Evolutionary conservation across 441 rosid genomes (phyloP).

Genomic region (Populus hybrid): DNA sequence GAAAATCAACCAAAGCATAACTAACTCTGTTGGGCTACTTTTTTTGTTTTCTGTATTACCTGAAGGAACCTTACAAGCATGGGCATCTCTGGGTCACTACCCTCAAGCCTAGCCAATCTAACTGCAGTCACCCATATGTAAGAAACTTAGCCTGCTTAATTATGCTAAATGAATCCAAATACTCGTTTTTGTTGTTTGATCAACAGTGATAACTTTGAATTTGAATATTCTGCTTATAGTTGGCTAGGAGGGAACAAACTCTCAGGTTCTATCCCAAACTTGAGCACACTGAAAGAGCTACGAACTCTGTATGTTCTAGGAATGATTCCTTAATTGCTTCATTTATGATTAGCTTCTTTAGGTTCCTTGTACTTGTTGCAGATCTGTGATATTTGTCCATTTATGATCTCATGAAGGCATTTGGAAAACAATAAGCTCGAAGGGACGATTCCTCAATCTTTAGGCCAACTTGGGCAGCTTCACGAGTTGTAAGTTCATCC

Average conservation of each 20-base stretch:
- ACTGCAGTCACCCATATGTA: constrained; percentile 65
- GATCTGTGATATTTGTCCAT: constrained; percentile 1
- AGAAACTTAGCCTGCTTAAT: constrained; percentile 20
- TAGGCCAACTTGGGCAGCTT: constrained; percentile 47
- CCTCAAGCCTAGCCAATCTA: constrained; percentile 52
- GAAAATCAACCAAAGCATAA: background rate
- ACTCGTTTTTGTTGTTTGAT: background rate
- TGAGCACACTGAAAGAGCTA: constrained; percentile 44
- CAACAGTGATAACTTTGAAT: background rate
- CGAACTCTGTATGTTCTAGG: constrained; percentile 56
- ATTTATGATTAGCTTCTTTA: background rate
- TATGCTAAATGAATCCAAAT: background rate
- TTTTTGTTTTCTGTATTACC: background rate
- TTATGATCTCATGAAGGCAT: constrained; percentile 43
- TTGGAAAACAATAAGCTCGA: constrained; percentile 67
- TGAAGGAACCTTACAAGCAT: constrained; percentile 62
- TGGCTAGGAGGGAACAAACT: constrained; percentile 72
- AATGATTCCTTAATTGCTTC: background rate
- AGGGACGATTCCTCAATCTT: constrained; percentile 63
- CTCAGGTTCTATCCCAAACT: constrained; percentile 67
- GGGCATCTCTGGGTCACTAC: constrained; percentile 58
- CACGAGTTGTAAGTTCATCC: constrained; percentile 51
- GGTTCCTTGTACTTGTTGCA: background rate
- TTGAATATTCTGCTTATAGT: constrained; percentile 36
- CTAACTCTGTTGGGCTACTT: background rate